These are phyloP conservation scores for Quambalaria eucalypti DNA, from an alignment of 1,284 basidiomycete species.

Conservation along the genomic window DNA sequence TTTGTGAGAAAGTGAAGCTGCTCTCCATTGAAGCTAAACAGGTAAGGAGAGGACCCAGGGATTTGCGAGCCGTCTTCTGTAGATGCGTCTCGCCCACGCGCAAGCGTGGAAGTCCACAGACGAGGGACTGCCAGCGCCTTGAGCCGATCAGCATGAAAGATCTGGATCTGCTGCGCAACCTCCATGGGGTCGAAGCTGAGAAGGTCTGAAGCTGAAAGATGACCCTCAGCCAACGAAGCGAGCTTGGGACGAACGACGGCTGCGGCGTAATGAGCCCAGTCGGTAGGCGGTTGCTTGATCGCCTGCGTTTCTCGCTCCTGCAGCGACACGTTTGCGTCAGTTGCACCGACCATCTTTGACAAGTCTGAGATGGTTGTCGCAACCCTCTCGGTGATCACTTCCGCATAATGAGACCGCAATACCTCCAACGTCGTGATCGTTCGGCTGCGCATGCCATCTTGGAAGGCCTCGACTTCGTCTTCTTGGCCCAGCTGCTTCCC, in stretches of 20 bases:
- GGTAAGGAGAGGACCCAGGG: not conserved
- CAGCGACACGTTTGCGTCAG: no score
- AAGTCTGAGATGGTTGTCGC: no score
- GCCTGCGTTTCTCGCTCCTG: no score
- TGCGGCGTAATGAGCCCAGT: slow-evolving; percentile 15
- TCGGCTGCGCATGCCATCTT: not conserved
- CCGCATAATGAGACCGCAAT: no score
- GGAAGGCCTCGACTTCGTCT: not conserved
- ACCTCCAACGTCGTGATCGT: no score
- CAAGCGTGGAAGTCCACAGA: not conserved
- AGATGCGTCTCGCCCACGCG: not conserved
- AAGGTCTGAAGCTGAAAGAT: slow-evolving; percentile 7
- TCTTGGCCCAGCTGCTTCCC: not conserved
- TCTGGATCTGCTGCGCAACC: slow-evolving; percentile 42
- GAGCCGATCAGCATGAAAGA: slow-evolving; percentile 27
- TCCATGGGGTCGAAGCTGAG: slow-evolving; percentile 33
- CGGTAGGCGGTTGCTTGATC: not conserved
- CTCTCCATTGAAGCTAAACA: slow-evolving; percentile 35
- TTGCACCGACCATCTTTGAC: no score
- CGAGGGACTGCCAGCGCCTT: not conserved
- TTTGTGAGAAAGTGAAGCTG: slow-evolving; percentile 36
- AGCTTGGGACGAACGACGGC: slow-evolving; percentile 2
- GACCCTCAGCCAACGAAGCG: slow-evolving; percentile 6
- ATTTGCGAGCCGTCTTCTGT: not conserved
- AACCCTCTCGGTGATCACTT: no score